Base-by-base conservation (phyloP, 305 asterid species). In the Caryopteris hybrid region DNA sequence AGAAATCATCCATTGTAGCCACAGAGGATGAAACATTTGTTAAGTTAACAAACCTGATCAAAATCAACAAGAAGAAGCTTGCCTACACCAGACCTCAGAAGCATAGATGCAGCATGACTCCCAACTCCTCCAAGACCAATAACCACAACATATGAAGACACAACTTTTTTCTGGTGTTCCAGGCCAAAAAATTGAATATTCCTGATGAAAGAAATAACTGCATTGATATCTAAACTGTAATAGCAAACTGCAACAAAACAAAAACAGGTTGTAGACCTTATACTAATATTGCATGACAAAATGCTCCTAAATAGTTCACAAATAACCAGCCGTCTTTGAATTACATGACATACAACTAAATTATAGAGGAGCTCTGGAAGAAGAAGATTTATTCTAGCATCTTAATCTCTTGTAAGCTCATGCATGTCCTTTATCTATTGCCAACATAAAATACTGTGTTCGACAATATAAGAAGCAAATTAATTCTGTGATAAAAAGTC, bases 51-150 rank as follows among this genome's bases (percentile, higher is more conserved):
- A 59, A 94, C 99, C 97, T 91, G 96, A 79, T 94, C 99, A 73
- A 94, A 94, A 83, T 94, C 99, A 36, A 94, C 93, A 61, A 94
- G 97, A 13, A 94, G 96, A 48, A 94, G 96, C 79, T 84, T 86
- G 69, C 99, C 95, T 18, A 91, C 90, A 33, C 99, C 96, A 16
- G 97, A 91, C 73, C 99, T 85, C 86, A 91, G 84, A 81, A 94
- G 97, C 99, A 91, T 94, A 69, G 92, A 81, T 31, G 99, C 99
- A 71, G 99, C 99, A 86, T 94, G 99, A 73, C 99, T 94, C 65
- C 99, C 97, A 65, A 94, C 97, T 70, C 99, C 99, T 51, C 99
- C 97, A 74, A 94, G 99, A 66, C 99, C 97, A 86, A 94, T 89
- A 61, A 94, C 90, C 78, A 94, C 96, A 56, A 91, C 96, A 78